A percentile compares a stretch with the other conserved stretches of the same genome.
Conservation (phyloP, 2,329 filamentous ascomycete species). For the Ophiostoma sp. region DNA sequence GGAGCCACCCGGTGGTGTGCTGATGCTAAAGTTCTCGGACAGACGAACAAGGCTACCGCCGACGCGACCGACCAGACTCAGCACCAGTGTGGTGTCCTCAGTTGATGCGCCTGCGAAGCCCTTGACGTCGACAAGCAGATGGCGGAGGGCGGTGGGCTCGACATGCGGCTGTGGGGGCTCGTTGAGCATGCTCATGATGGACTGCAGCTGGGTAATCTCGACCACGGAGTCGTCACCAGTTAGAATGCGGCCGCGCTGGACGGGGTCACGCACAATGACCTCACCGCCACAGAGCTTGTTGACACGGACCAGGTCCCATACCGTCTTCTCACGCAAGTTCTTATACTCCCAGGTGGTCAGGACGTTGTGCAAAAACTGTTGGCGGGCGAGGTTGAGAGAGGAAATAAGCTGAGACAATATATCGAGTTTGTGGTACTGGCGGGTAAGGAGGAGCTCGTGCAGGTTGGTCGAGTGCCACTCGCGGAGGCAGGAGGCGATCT, state of each 20-base stretch:
- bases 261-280: conserved; percentile 89
- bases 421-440: conserved; percentile 79
- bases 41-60: conserved; percentile 65
- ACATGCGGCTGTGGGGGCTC: conserved; percentile 69
- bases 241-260: conserved; percentile 77
- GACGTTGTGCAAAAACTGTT: conserved; percentile 92
- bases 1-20: conserved; percentile 72
- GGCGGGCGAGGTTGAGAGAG: conserved; percentile 78
- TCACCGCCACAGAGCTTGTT: conserved; percentile 94
- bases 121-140: conserved; percentile 81
- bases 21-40: conserved; percentile 80
- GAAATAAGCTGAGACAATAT: conserved; percentile 77
- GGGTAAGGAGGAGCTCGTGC: conserved; percentile 81
- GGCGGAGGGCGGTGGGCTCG: conserved; percentile 73
- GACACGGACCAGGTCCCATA: conserved; percentile 91
- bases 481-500: conserved; percentile 92
- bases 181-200: conserved; percentile 91
- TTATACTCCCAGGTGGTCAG: conserved; percentile 82
- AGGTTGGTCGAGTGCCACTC: conserved; percentile 99
- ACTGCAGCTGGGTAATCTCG: conserved; percentile 86
- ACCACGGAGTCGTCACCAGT: conserved; percentile 93
- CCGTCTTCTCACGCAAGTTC: conserved; percentile 79
- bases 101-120: conserved; percentile 74
- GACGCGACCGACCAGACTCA: conserved; percentile 74
- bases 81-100: conserved; percentile 72